phyloP scores from a whole-genome alignment of 1,284 basidiomycete species.

The Quambalaria eucalypti region DNA sequence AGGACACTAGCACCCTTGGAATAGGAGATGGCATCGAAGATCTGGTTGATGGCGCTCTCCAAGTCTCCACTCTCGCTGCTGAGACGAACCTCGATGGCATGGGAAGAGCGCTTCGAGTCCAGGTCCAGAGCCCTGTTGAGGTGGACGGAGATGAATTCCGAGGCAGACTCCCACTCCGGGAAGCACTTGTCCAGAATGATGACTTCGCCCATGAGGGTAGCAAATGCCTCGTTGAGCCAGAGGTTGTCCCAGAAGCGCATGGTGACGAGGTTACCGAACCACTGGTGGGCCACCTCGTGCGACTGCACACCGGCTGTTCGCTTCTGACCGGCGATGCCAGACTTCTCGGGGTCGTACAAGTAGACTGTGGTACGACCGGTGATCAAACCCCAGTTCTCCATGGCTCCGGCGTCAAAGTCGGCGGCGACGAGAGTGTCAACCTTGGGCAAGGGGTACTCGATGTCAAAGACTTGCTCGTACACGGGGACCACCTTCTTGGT shows the following conservation, averaged over 20 bases:
- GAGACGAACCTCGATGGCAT: conserved; percentile 80
- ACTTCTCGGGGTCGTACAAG: conserved; percentile 69
- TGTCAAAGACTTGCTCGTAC: conserved; percentile 82
- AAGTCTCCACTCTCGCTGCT: conserved; percentile 30
- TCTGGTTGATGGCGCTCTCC: conserved; percentile 43
- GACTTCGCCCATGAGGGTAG: conserved; percentile 73
- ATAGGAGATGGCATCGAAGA: conserved; percentile 49
- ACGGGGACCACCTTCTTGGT: conserved; percentile 75
- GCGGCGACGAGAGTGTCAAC: conserved; percentile 47
- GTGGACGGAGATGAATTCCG: conserved; percentile 54
- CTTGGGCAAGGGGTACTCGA: conserved; percentile 85
- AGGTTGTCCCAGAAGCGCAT: conserved; percentile 76
- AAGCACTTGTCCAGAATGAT: conserved; percentile 63
- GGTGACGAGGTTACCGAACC: conserved; percentile 78
- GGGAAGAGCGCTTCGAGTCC: conserved; percentile 82
- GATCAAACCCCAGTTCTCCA: conserved; percentile 58
- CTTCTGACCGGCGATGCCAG: conserved; percentile 69
- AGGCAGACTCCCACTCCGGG: conserved; percentile 55
- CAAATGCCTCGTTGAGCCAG: conserved; percentile 65
- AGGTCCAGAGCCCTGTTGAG: conserved; percentile 61
- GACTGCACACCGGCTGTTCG: conserved; percentile 67
- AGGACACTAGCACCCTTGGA: conserved; percentile 57
- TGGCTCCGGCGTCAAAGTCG: conserved; percentile 68
- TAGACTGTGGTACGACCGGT: conserved; percentile 78
- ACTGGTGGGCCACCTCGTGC: conserved; percentile 59